Conservation (phyloP, 305 asterid species). For the Fraxinus platypoda region DNA sequence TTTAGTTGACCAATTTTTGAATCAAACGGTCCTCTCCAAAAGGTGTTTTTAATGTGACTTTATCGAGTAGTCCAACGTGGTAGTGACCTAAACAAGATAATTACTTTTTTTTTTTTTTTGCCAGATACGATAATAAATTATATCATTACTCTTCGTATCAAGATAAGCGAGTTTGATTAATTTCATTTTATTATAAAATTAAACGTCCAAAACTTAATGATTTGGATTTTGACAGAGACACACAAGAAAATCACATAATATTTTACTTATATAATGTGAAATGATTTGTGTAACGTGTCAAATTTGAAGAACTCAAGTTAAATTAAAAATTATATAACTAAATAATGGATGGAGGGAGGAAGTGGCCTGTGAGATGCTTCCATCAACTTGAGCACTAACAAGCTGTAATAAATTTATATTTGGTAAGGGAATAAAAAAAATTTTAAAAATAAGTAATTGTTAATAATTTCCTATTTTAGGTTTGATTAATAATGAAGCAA, state of each 20-base stretch:
- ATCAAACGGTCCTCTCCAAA: background rate
- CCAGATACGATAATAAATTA: background rate
- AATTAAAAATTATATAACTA: background rate
- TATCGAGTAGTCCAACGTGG: background rate
- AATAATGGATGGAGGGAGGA: background rate
- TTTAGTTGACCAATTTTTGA: background rate
- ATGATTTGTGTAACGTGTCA: background rate
- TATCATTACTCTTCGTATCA: background rate
- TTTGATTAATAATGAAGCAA: background rate
- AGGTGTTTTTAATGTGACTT: background rate
- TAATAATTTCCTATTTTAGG: background rate
- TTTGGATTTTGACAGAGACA: background rate
- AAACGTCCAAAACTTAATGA: background rate
- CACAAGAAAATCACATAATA: background rate
- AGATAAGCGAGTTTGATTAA: background rate
- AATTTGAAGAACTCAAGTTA: background rate
- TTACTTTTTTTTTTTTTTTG: background rate
- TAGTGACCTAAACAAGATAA: no score
- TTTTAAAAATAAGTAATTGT: background rate
- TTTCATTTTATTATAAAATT: background rate
- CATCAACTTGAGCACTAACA: slow-evolving; percentile 3
- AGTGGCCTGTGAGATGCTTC: background rate
- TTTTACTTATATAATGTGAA: background rate
- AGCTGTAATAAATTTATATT: background rate
- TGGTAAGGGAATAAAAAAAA: background rate